Base-by-base conservation (phyloP, 139 green algal genomes). In the Tetradesmus obliquus region DNA sequence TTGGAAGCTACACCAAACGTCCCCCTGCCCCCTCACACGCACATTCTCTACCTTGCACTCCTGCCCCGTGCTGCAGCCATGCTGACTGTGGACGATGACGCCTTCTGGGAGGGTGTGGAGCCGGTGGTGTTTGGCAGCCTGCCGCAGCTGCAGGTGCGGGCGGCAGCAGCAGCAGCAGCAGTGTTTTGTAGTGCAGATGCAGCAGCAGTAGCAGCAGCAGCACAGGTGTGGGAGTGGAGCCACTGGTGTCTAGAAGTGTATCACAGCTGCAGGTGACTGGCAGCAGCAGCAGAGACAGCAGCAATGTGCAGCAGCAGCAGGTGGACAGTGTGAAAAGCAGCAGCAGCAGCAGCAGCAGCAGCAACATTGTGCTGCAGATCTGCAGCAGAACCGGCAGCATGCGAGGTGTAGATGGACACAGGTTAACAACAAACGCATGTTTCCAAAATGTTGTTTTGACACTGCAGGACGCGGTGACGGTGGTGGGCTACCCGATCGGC, bases 81-180 rank as follows among this genome's bases (percentile, higher is more conserved):
- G 93, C 94, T 99, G 55, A 97, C 96, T 0, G 98, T 99, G 79
- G 97, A 99, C 9, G 98, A 99, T 90, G 95, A 97, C 8, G 90
- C 87, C 2, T 99, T 99, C 90, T 99, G 94, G 94, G 55, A 97
- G 91, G 96, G 92, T 20, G 86, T 97, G 12, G 79, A 96, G 87
- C 95, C 98, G 15, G 93, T 99, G 17, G 79, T 92, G 72, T 98
- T 99, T 87, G 97, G 97, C 1, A 94, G 71, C 55, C 93, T 99
- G 87, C 98, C 98, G 1, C 90, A 91, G 22, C 93, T 99, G 71
- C 96, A 97, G 91, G 96, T 97, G 88, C 53, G 81, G 0, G 96
- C 76, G 1, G 12, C 88, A 66, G 87, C 55, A 32, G 32, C 1
- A 45, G 57, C 57, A 45, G 1, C 32, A 45, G 32, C 60, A 72